Percentiles rank a stretch among this genome's conserved stretches.
These are phyloP conservation scores for Peronospora farinosa DNA, from an alignment of 352 stramenopile genomes.

Conservation along the genomic window DNA sequence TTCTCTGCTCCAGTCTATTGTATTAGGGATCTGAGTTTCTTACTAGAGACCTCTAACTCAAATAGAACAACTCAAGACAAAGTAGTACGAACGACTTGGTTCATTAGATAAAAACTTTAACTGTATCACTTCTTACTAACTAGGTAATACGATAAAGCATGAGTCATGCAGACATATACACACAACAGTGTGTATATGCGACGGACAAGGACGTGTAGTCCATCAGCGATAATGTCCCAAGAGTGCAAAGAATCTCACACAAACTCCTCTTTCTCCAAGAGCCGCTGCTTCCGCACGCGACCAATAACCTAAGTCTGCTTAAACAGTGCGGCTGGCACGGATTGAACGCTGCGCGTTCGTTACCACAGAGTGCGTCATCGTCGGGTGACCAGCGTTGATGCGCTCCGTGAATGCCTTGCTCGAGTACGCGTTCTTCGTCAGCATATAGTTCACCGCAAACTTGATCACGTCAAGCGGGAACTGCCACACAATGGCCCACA, in stretches of 20 bases:
- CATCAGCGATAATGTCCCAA: not conserved
- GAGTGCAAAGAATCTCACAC: slow-evolving; percentile 8
- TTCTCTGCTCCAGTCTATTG: no score
- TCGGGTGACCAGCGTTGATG: slow-evolving; percentile 72
- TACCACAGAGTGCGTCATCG: slow-evolving; percentile 51
- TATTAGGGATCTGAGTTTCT: no score
- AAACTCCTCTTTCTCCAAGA: slow-evolving; percentile 8
- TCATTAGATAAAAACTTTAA: no score
- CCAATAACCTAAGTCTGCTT: slow-evolving; percentile 18
- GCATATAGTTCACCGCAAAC: slow-evolving; percentile 60
- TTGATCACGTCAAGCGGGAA: slow-evolving; percentile 73
- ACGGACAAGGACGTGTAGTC: no score
- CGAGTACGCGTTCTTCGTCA: slow-evolving; percentile 54
- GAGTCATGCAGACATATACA: no score
- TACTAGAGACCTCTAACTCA: no score
- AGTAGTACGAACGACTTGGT: no score
- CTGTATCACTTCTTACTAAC: no score
- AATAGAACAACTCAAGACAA: no score
- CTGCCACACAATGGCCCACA: slow-evolving; percentile 67
- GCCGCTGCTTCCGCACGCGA: slow-evolving; percentile 5
- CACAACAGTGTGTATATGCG: no score
- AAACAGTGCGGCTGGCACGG: slow-evolving; percentile 58
- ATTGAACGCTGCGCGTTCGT: slow-evolving; percentile 59
- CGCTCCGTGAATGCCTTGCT: slow-evolving; percentile 63
- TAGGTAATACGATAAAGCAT: no score